phyloP scores from a whole-genome alignment of 768 basidiomycete species.

The Podaxis sp. region DNA sequence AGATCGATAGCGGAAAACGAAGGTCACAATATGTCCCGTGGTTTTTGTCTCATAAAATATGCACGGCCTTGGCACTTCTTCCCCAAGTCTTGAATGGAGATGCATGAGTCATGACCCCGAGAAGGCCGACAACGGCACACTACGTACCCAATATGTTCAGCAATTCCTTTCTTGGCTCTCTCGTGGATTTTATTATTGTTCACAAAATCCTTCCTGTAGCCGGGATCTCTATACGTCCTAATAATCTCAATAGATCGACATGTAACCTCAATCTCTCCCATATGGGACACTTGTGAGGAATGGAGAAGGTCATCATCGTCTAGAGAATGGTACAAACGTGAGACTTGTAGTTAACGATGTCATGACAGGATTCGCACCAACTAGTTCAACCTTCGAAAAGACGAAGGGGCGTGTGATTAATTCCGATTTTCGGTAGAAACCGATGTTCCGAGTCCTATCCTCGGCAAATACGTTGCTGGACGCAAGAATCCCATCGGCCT shows the following conservation, averaged over 20 bases:
- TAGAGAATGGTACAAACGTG: neutral
- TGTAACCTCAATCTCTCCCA: neutral
- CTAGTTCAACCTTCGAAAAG: conserved; percentile 10
- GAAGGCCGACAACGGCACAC: neutral
- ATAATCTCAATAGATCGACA: neutral
- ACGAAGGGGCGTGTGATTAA: neutral
- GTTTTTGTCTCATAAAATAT: neutral
- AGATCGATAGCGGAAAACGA: neutral
- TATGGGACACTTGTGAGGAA: neutral
- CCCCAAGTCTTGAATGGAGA: neutral
- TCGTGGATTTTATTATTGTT: neutral
- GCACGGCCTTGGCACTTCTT: neutral
- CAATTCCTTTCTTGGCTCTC: neutral
- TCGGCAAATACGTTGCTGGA: neutral
- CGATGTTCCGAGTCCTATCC: neutral
- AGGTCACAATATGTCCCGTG: neutral
- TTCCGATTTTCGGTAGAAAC: neutral
- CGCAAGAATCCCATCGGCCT: neutral
- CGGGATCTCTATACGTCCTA: neutral
- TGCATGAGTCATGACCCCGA: neutral
- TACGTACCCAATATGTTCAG: neutral
- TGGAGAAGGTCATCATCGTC: neutral
- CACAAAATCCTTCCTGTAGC: neutral
- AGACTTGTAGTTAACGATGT: neutral
- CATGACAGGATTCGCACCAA: conserved; percentile 1